Evolutionary conservation across 2,329 filamentous ascomycete species (phyloP).

Genomic region (Curvularia eragrostidis): DNA sequence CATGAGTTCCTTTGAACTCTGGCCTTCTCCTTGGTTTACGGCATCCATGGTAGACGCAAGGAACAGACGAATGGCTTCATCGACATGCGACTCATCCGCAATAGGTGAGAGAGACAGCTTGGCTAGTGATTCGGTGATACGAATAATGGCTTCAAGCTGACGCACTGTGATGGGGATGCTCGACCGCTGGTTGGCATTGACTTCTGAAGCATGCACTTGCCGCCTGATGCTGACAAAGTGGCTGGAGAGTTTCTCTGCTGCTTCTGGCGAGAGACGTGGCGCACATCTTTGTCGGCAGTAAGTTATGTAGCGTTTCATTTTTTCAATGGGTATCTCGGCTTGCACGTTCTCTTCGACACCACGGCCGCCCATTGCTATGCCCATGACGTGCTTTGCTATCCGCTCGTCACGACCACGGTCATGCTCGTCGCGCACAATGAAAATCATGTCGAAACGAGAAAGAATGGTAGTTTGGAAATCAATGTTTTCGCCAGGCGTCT

Average conservation of each 20-base stretch:
- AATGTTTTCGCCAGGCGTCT: constrained; percentile 96
- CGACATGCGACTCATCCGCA: constrained; percentile 89
- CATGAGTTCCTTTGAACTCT: constrained; percentile 83
- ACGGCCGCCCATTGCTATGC: constrained; percentile 91
- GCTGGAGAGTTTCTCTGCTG: constrained; percentile 92
- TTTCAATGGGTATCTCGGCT: constrained; percentile 90
- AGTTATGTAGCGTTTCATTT: constrained; percentile 96
- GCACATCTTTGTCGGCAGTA: constrained; percentile 97
- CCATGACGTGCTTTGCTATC: constrained; percentile 97
- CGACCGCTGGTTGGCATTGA: constrained; percentile 86
- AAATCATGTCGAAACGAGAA: constrained; percentile 99
- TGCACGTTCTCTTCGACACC: constrained; percentile 82
- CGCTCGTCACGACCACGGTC: constrained; percentile 86
- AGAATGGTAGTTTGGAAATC: constrained; percentile 99
- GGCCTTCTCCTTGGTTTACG: constrained; percentile 83
- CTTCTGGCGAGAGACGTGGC: constrained; percentile 85
- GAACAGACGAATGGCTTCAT: constrained; percentile 97
- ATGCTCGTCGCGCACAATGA: constrained; percentile 96
- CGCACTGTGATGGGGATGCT: constrained; percentile 97
- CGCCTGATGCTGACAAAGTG: constrained; percentile 96
- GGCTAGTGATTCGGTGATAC: constrained; percentile 93
- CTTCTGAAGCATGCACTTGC: constrained; percentile 89
- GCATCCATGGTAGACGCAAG: constrained; percentile 97
- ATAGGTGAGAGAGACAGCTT: constrained; percentile 87
- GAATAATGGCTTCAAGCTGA: constrained; percentile 95